Evolutionary conservation across 805 yeast genomes (phyloP), one percentile per base, ranked within the genome.

Genomic region (Hyphopichia homilentoma): DNA sequence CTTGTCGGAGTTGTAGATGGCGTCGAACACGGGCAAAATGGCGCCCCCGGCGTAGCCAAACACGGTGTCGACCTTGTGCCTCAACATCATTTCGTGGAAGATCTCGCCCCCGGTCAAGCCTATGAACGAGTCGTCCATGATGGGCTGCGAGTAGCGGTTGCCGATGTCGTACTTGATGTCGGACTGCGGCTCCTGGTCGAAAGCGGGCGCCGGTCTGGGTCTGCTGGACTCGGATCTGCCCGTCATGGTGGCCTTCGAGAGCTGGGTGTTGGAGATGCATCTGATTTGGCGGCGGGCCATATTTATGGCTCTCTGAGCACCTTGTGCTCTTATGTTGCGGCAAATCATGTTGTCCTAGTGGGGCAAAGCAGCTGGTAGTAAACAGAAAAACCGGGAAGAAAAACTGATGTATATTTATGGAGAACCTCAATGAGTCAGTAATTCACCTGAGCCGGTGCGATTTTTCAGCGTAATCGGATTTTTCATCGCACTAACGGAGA

Each of bases 11-110:
- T 90, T 84, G 71, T 83, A 85, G 48, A 93, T 93, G 46, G 97
- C 97, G 58, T 93, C 98, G 56, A 84, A 93, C 16, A 93, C 98
- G 9, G 98, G 97, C 51, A 93, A 73, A 52, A 93, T 93, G 46
- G 98, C 98, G 59, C 98, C 98, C 53, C 98, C 98, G 34, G 98
- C 95, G 68, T 93, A 93, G 26, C 98, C 98, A 59, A 90, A 93
- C 29, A 93, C 78, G 38, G 96, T 87, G 61, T 93, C 97, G 36
- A 93, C 98, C 34, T 85, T 77, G 59, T 93, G 96, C 59, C 97
- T 79, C 41, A 79, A 71, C 97, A 93, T 93, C 97, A 93, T 93
- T 63, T 90, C 97, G 61, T 90, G 97, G 70, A 93, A 93, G 41
- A 93, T 89, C 65, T 93, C 93, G 48, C 98, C 98, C 43, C 98